Evolutionary conservation across 176 grass and related monocot genomes (phyloP), one percentile per base, ranked within the genome.

Genomic region (Tillandsia leiboldiana): DNA sequence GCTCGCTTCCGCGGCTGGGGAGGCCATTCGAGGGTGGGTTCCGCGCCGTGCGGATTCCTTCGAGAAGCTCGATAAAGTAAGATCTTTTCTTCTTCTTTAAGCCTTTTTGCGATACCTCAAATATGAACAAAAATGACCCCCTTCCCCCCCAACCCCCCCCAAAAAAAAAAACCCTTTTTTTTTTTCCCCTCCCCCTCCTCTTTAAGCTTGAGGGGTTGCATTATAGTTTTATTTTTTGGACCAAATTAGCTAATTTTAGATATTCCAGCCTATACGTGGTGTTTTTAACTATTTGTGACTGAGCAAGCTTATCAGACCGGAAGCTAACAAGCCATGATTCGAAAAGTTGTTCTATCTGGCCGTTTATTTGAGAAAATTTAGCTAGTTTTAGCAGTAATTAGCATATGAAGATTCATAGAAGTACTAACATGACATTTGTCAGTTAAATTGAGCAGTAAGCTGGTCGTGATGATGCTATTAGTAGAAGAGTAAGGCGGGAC

Each of bases 21-120:
- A 99, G 72, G 95, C 95, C 72, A 88, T 99, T 53, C 82, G 82
- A n/a, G 95, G 95, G 3, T 99, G 95, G 95, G 84, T 99, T 23
- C 95, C 95, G 0, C 95, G 95, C 61, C 84, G 84, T 48, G 95
- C 95, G 3, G 95, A 99, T 84, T 88, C 95, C 1, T 99, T 99
- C 67, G 95, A 99, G 84, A 99, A 99, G 83, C 95, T 99, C 50
- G 95, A 99, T 77, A 99, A 99, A 87, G 95, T 93, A 48, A 72
- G 48, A 2, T 65, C 20, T 49, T 51, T 12, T 65, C 67, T 48
- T 47, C 70, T 67, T 27, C 74, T 51, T 11, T 3, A 20, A 20
- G 20, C 11, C 56, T 70, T 61, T 12, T 61, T 61, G 22, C 8
- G 17, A 9, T 20, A 42, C 33, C 33, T 42, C 33, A 42, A 42